Conservation (phyloP, 345 rosid species). For the Salix caprea region DNA sequence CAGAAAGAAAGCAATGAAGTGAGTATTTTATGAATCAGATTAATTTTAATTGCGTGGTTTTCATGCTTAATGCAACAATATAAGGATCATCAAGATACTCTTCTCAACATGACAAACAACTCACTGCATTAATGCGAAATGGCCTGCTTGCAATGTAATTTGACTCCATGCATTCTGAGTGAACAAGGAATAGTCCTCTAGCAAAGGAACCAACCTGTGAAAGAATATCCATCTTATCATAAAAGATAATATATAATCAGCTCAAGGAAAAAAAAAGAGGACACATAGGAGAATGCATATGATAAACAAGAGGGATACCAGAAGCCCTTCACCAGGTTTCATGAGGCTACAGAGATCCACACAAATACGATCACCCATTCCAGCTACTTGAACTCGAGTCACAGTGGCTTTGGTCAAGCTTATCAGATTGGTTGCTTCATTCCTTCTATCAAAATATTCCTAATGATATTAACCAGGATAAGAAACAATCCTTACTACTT, state of each 20-base stretch:
- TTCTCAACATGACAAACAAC: slow-evolving; percentile 20
- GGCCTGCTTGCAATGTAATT: slow-evolving; percentile 89
- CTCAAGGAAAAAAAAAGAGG: not conserved
- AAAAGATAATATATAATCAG: not conserved
- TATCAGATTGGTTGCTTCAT: slow-evolving; percentile 50
- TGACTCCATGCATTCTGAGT: slow-evolving; percentile 84
- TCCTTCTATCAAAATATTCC: slow-evolving; percentile 79
- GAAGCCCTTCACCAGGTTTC: slow-evolving; percentile 91
- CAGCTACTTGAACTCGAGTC: slow-evolving; percentile 50
- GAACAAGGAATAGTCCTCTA: slow-evolving; percentile 86
- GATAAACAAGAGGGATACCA: slow-evolving; percentile 39
- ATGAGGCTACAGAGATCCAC: slow-evolving; percentile 93
- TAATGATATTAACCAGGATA: slow-evolving; percentile 35
- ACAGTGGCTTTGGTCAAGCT: slow-evolving; percentile 57
- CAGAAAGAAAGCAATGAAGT: not conserved
- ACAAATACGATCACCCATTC: slow-evolving; percentile 93
- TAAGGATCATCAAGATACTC: not conserved
- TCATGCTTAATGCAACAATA: not conserved
- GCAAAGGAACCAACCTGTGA: slow-evolving; percentile 88
- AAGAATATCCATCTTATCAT: not conserved
- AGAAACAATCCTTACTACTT: slow-evolving; percentile 19
- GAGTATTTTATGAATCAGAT: not conserved
- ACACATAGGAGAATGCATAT: not conserved
- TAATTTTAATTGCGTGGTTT: not conserved
- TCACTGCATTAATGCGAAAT: slow-evolving; percentile 82